phyloP scores from a whole-genome alignment of 495 filamentous ascomycete species.

The Rhypophila decipiens region DNA sequence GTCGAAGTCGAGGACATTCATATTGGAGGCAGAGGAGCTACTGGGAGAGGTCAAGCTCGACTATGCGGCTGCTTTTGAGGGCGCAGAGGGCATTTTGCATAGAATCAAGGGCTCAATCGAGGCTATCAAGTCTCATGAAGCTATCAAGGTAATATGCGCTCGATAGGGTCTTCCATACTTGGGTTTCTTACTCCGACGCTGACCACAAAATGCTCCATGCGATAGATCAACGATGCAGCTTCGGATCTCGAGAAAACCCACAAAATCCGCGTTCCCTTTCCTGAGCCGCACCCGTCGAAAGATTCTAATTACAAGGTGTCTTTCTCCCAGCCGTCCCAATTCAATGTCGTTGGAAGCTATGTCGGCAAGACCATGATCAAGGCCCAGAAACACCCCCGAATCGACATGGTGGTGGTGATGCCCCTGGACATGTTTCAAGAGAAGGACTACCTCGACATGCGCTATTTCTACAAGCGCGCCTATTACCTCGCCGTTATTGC shows the following conservation, averaged over 20 bases:
- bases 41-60: constrained; percentile 61
- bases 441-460: constrained; percentile 88
- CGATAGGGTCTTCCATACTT: too few species aligned
- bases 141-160: constrained; percentile 45
- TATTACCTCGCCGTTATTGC: constrained; percentile 84
- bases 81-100: constrained; percentile 64
- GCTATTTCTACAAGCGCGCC: constrained; percentile 91
- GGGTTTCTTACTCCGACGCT: neutral
- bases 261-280: constrained; percentile 71
- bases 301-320: constrained; percentile 73
- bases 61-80: constrained; percentile 57
- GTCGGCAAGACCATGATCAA: constrained; percentile 66
- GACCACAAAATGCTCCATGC: constrained; percentile 2
- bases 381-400: constrained; percentile 45
- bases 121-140: constrained; percentile 46
- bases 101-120: constrained; percentile 73
- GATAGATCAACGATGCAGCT: constrained; percentile 59
- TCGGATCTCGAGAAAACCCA: constrained; percentile 57
- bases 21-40: constrained; percentile 82
- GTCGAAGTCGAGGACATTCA: constrained; percentile 59
- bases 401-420: constrained; percentile 86
- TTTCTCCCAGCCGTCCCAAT: constrained; percentile 65
- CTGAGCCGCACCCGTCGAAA: constrained; percentile 63
- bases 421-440: constrained; percentile 74
- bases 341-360: constrained; percentile 89